Evolutionary conservation across 2,329 filamentous ascomycete genomes (phyloP).

Genomic region (Colletotrichum tabaci): DNA sequence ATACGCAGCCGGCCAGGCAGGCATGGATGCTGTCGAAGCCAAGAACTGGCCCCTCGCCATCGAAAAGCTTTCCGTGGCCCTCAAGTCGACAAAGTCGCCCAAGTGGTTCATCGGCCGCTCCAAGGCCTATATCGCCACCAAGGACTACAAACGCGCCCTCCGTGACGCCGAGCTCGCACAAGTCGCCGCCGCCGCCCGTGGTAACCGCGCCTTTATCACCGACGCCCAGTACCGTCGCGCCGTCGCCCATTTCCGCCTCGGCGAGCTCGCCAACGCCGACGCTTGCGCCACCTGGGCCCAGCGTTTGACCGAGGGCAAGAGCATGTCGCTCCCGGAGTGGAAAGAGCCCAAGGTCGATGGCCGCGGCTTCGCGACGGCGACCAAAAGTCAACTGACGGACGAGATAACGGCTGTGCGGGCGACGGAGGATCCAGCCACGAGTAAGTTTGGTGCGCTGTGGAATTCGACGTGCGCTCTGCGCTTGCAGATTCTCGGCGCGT

Average conservation of each 20-base stretch:
- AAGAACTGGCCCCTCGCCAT: constrained; percentile 79
- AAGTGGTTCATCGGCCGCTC: constrained; percentile 87
- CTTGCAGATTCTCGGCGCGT: constrained; percentile 60
- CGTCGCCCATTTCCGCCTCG: constrained; percentile 79
- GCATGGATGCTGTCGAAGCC: constrained; percentile 75
- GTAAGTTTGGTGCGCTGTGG: constrained; percentile 49
- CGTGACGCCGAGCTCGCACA: constrained; percentile 79
- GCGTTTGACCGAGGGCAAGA: constrained; percentile 57
- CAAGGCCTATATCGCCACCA: constrained; percentile 79
- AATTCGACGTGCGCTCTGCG: constrained; percentile 63
- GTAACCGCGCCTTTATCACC: constrained; percentile 81
- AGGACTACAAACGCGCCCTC: constrained; percentile 75
- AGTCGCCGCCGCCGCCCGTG: constrained; percentile 74
- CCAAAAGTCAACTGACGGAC: constrained; percentile 49
- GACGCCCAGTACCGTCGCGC: constrained; percentile 87
- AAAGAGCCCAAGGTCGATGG: constrained; percentile 58
- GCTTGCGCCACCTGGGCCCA: constrained; percentile 76
- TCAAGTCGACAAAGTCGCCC: constrained; percentile 77
- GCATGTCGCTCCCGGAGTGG: constrained; percentile 50
- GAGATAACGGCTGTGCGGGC: constrained; percentile 49
- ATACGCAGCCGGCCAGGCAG: constrained; percentile 67
- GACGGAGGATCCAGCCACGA: constrained; percentile 43
- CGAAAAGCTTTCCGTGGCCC: constrained; percentile 75
- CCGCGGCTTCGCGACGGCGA: constrained; percentile 64
- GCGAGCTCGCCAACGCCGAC: constrained; percentile 81